Evolutionary conservation across 768 basidiomycete species (phyloP).

Genomic region (Amanita fuliginea): DNA sequence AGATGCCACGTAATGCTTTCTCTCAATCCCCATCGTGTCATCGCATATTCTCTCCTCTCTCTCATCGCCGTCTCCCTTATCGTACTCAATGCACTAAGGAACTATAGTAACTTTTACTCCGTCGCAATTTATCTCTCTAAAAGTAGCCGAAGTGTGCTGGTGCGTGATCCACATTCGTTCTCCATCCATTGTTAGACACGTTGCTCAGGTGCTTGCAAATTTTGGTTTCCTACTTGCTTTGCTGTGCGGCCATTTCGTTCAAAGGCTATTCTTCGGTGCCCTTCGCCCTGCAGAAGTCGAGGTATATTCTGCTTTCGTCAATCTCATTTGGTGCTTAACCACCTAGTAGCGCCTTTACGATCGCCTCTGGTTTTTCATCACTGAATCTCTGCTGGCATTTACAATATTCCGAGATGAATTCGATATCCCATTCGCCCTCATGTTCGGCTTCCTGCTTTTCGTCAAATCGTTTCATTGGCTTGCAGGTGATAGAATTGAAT

Average conservation of each 20-base stretch:
- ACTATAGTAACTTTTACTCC: conserved; percentile 88
- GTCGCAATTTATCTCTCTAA: conserved; percentile 88
- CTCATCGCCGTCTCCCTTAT: conserved; percentile 59
- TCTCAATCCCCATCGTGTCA: conserved; percentile 53
- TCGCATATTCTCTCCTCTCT: conserved; percentile 62
- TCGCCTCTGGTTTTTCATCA: conserved; percentile 94
- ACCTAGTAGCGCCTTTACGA: conserved; percentile 78
- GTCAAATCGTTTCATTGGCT: conserved; percentile 99
- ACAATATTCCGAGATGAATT: conserved; percentile 97
- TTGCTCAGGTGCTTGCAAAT: conserved; percentile 74
- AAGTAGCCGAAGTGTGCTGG: conserved; percentile 88
- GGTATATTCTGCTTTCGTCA: conserved; percentile 32
- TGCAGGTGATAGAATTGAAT: conserved; percentile 90
- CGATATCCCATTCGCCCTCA: conserved; percentile 82
- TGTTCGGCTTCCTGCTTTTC: conserved; percentile 92
- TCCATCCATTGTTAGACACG: conserved; percentile 4
- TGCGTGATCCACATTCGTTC: conserved; percentile 23
- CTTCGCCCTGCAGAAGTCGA: conserved; percentile 85
- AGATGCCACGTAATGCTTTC: conserved; percentile 22
- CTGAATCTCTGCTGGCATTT: conserved; percentile 90
- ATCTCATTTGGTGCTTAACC: neutral
- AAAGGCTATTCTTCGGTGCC: conserved; percentile 85
- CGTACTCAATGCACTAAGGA: conserved; percentile 69
- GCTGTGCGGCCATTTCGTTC: conserved; percentile 64
- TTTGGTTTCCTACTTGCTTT: conserved; percentile 75